phyloP scores from a whole-genome alignment of 176 grass and related monocot species.

The Themeda triandra region DNA sequence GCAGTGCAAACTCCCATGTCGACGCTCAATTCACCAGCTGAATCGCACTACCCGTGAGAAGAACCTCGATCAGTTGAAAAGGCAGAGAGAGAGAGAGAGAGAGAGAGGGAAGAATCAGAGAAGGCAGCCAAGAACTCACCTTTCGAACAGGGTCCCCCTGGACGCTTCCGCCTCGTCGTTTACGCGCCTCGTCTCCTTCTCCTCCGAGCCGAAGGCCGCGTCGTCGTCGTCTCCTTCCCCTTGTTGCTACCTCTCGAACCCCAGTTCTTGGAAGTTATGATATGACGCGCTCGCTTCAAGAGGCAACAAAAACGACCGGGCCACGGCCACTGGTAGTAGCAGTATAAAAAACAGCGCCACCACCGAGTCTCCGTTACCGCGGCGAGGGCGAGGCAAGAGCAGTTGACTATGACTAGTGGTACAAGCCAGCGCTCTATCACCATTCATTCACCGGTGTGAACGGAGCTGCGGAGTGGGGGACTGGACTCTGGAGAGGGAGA shows the following conservation, averaged over 20 bases:
- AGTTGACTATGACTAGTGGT: slow-evolving; percentile 7
- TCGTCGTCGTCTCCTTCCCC: background rate
- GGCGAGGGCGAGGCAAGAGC: background rate
- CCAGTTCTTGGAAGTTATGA: slow-evolving; percentile 31
- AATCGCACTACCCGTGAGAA: background rate
- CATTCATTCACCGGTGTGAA: slow-evolving; percentile 22
- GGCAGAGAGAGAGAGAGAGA: background rate
- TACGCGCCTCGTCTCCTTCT: background rate
- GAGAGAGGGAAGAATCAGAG: background rate
- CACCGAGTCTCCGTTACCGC: background rate
- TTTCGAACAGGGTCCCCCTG: background rate
- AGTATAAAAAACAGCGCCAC: background rate
- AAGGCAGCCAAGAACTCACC: slow-evolving; percentile 15
- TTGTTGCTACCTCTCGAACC: background rate
- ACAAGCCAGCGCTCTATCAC: background rate
- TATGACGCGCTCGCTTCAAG: background rate
- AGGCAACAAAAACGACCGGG: background rate
- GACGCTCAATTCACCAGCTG: no score
- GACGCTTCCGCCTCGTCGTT: slow-evolving; percentile 16
- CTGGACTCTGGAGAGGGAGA: background rate
- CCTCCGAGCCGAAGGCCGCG: background rate
- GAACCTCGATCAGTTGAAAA: background rate
- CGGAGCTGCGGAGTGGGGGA: background rate
- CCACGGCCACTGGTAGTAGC: background rate
- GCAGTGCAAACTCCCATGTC: background rate